Percentiles rank a stretch among this genome's conserved stretches.
These are phyloP conservation scores for Diaporthe helianthi DNA, from an alignment of 2,329 filamentous ascomycete species.

Conservation along the genomic window DNA sequence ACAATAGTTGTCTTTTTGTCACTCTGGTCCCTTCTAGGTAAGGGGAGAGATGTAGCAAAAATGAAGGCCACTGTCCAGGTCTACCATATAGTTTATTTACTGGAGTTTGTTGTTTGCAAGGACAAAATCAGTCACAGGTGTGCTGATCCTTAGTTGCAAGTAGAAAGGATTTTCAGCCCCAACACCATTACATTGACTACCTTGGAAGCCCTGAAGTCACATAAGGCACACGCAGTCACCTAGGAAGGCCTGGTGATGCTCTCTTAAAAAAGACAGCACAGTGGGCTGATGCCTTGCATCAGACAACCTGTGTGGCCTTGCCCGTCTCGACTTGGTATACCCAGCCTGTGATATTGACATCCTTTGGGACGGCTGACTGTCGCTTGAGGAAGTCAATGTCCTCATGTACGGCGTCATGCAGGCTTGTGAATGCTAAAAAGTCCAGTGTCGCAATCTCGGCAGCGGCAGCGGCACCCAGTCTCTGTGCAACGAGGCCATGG, in stretches of 20 bases:
- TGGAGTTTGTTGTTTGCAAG: no score
- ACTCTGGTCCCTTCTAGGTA: no score
- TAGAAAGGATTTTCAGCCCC: neutral
- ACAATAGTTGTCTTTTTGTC: no score
- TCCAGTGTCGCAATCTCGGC: slow-evolving; percentile 53
- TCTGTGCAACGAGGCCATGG: slow-evolving; percentile 61
- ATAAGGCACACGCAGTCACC: neutral
- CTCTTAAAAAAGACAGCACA: neutral
- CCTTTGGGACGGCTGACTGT: slow-evolving; percentile 64
- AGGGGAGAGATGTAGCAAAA: no score
- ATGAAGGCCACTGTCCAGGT: no score
- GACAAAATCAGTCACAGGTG: no score
- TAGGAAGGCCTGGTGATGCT: neutral
- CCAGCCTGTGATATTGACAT: slow-evolving; percentile 72
- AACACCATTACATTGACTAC: neutral
- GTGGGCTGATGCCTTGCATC: neutral
- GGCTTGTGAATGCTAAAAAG: slow-evolving; percentile 70
- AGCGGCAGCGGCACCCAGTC: slow-evolving; percentile 60
- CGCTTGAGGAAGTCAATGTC: slow-evolving; percentile 70
- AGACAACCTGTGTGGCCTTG: slow-evolving; percentile 42
- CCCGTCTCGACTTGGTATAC: slow-evolving; percentile 81
- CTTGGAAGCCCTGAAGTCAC: no score
- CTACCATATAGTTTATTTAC: no score
- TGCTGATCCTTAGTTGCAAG: no score
- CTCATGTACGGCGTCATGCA: slow-evolving; percentile 68